Evolutionary conservation across 805 yeast genomes (phyloP).

Genomic region (Saccharomycopsis babjevae): DNA sequence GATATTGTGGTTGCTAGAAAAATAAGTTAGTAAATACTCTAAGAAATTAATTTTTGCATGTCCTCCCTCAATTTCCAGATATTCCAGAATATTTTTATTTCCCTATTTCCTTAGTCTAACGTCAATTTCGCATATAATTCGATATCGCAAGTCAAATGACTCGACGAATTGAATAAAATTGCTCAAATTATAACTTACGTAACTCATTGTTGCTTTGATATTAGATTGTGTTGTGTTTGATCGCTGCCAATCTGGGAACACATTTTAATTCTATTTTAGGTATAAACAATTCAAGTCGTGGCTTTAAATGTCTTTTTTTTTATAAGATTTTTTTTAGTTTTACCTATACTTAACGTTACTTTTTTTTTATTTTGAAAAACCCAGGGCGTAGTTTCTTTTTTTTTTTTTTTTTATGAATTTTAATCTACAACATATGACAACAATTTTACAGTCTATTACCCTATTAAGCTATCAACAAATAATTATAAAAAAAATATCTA

Average conservation of each 20-base stretch:
- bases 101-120: neutral
- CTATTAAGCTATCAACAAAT: neutral
- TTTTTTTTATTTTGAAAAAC: neutral
- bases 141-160: neutral
- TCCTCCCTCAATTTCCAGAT: neutral
- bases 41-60: neutral
- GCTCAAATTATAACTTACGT: no score
- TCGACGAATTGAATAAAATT: constrained; percentile 22
- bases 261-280: no score
- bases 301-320: neutral
- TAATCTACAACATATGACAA: neutral
- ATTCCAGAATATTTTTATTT: neutral
- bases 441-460: neutral
- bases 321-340: neutral
- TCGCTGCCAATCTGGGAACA: no score
- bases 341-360: neutral
- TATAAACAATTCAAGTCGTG: neutral
- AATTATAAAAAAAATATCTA: neutral
- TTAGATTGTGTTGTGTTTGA: no score
- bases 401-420: neutral
- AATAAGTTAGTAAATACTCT: neutral
- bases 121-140: no score
- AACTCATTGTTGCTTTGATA: no score
- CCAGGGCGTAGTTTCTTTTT: neutral
- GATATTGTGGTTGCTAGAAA: constrained; percentile 1